Evolutionary conservation across 176 grass and related monocot genomes (phyloP), one percentile per base, ranked within the genome.

Genomic region (Aegilops longissima): DNA sequence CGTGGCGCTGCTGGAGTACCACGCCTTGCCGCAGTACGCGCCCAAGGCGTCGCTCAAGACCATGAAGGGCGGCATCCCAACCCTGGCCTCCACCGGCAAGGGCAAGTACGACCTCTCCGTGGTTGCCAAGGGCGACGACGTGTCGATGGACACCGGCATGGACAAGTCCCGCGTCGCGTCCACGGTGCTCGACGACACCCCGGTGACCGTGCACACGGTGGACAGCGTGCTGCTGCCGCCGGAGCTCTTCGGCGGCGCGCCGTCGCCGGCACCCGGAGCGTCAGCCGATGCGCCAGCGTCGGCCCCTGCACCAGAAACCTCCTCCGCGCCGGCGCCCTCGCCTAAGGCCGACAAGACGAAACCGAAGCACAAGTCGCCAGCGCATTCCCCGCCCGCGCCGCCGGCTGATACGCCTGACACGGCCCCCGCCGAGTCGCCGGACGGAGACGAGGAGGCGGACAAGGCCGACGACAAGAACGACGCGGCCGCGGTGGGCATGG

Each of bases 41-140:
- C 97, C 97, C 49, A 99, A 96, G 87, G 88, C 88, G n/a, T 93
- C 97, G 31, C 97, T 99, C 17, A 99, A 99, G 92, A 88, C 79
- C 67, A 74, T 88, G 12, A 89, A 34, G 61, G 94, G 97, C 52
- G 20, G 16, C 18, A 88, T 99, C 33, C 36, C 82, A 24, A 99
- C 97, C 42, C 80, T 99, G 80, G 97, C 97, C 4, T 93, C 97
- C 3, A 93, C 40, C 42, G 90, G 85, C 61, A 62, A 92, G 1
- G 97, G 97, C 0, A 99, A 99, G 77, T 99, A 82, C 82, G 88
- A 94, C 76, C 92, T 99, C 88, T 90, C 97, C 13, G 92, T 99
- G 30, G 68, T 91, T 31, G 66, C 80, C 76, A 91, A 18, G 20
- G 97, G 97, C 56, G 97, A 99, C 73, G 97, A 96, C 67, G 94